Base-by-base conservation (phyloP, 441 rosid species). In the Erodium moschatum region DNA sequence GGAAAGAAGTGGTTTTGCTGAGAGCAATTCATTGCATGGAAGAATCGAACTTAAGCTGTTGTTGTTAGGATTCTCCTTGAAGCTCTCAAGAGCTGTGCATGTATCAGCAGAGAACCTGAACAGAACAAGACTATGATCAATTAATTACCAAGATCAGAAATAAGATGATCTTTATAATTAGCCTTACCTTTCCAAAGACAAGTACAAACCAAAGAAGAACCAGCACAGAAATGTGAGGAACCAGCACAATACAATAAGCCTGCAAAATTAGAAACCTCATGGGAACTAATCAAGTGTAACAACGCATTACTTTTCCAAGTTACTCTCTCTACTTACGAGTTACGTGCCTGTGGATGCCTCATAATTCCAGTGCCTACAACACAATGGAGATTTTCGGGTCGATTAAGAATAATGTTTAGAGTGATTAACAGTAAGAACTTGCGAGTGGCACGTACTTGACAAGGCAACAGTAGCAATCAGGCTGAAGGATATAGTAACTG, bases 41-140 rank as follows among this genome's bases (percentile, higher is more conserved):
- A 89, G 83, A 52, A 89, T 81, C 1, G 88, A 79, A 70, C 86
- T 87, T 80, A 87, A 76, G 81, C 85, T 87, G 71, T 73, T 87
- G 81, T 81, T 85, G 70, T 81, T 75, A 0, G 90, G 91, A 73
- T 85, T 52, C 62, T 75, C 74, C 29, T 82, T 80, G 80, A 89
- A 89, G 74, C 74, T 77, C 38, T 81, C 85, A 29, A 89, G 81
- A 54, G 85, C 86, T 66, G 75, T 77, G 71, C 87, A 89, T 13
- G 86, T 76, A 70, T 87, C 95, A 24, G 72, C 56, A 5, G 89
- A 73, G 70, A 89, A 89, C 62, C 95, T 89, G 85, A 16, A 72
- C 68, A 50, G 0, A 42, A 58, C 38, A 9, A 52, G 27, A 1
- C 13, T 13, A 44, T 44, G 11, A 40, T 6, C 13, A 2, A 44